Evolutionary conservation across 225 moss, liverwort and hornwort species (phyloP).

Genomic region (Sphagnum tenellum): DNA sequence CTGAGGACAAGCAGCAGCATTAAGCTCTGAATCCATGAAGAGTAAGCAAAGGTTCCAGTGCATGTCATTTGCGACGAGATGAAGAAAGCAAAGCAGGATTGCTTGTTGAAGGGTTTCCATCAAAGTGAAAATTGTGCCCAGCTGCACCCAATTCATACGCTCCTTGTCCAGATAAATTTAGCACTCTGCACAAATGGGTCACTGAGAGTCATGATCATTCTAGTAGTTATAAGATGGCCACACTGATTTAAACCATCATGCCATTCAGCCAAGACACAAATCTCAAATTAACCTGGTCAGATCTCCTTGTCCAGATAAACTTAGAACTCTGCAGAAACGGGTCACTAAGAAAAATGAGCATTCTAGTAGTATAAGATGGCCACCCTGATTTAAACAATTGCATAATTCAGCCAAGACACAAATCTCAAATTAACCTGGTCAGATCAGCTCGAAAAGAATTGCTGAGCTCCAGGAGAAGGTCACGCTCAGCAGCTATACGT

Average conservation of each 20-base stretch:
- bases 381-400: no score
- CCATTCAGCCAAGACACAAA: no score
- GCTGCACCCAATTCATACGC: no score
- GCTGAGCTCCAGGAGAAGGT: conserved; percentile 91
- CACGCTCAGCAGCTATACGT: conserved; percentile 72
- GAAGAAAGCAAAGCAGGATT: no score
- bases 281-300: not conserved
- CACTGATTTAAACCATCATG: no score
- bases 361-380: not conserved
- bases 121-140: no score
- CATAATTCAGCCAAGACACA: no score
- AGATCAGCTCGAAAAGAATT: conserved; percentile 87
- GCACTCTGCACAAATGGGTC: conserved; percentile 22
- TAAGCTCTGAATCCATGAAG: not conserved
- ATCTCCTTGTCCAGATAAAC: conserved; percentile 24
- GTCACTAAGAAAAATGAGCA: not conserved
- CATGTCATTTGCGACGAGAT: not conserved
- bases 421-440: conserved; percentile 41
- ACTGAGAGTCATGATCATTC: not conserved
- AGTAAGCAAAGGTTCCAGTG: no score
- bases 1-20: not conserved
- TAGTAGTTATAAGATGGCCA: no score
- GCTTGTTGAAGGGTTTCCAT: not conserved
- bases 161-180: no score
- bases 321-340: conserved; percentile 26